Percentiles rank a stretch among this genome's conserved stretches.
These are phyloP conservation scores for Cytospora piceicola DNA, from an alignment of 2,329 filamentous ascomycete genomes.

Conservation along the genomic window DNA sequence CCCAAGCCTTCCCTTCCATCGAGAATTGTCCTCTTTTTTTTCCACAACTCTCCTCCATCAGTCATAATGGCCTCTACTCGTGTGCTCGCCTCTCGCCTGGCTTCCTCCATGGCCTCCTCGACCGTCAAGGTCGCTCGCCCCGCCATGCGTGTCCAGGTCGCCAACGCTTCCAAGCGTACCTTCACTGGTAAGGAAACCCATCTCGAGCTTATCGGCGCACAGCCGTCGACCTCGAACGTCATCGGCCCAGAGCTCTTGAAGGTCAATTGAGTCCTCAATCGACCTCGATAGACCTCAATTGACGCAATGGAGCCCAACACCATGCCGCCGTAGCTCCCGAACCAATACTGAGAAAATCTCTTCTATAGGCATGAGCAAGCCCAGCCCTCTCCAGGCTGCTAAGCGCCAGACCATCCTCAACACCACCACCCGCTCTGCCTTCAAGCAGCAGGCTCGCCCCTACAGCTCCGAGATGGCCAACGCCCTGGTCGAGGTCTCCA, in stretches of 20 bases:
- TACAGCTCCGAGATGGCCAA: constrained; percentile 89
- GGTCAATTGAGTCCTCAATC: constrained; percentile 38
- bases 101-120: constrained; percentile 75
- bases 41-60: constrained; percentile 51
- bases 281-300: constrained; percentile 36
- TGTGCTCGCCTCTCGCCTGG: constrained; percentile 77
- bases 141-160: constrained; percentile 67
- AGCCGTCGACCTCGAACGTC: constrained; percentile 29
- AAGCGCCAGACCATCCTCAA: constrained; percentile 76
- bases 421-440: constrained; percentile 67
- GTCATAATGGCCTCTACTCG: constrained; percentile 80
- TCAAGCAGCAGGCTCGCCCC: constrained; percentile 64
- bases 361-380: constrained; percentile 55
- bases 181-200: constrained; percentile 65
- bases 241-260: constrained; percentile 21
- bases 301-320: constrained; percentile 31
- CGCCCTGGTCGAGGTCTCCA: constrained; percentile 87
- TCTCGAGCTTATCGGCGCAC: constrained; percentile 31
- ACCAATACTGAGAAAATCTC: constrained; percentile 32
- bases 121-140: constrained; percentile 78
- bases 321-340: constrained; percentile 20
- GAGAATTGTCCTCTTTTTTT: constrained; percentile 47
- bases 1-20: constrained; percentile 41
- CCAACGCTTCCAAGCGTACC: constrained; percentile 73
- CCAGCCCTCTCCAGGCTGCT: constrained; percentile 71